Conservation (phyloP, 2,329 filamentous ascomycete species). For the Beauveria bassiana region DNA sequence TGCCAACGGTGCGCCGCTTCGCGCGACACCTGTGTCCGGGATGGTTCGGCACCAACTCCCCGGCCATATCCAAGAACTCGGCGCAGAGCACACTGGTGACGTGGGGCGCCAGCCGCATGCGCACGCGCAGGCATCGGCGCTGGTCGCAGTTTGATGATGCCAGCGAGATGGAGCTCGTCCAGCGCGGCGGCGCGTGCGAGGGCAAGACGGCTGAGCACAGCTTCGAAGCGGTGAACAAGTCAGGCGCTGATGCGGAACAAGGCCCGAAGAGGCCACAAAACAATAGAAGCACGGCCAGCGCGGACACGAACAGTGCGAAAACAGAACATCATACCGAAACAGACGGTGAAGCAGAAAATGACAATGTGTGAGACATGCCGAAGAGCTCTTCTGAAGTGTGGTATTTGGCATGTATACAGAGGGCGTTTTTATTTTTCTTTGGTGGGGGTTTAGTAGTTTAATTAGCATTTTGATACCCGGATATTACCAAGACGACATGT, state of each 20-base stretch:
- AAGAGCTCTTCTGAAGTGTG: too few species aligned
- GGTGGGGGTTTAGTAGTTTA: too few species aligned
- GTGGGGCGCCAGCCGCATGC: background rate
- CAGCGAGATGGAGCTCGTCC: conserved; percentile 1
- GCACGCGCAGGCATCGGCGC: background rate
- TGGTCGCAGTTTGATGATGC: conserved; percentile 1
- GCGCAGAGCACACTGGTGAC: conserved; percentile 1
- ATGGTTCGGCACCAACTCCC: background rate
- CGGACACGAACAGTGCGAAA: background rate
- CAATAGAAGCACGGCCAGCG: background rate
- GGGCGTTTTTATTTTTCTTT: too few species aligned
- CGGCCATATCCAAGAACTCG: background rate
- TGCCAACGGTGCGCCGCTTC: conserved; percentile 26
- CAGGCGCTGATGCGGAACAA: background rate
- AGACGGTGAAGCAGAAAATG: background rate
- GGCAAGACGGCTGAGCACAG: background rate
- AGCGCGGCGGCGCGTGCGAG: background rate
- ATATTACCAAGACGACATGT: too few species aligned
- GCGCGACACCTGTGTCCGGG: background rate
- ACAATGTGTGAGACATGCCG: too few species aligned
- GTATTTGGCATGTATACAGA: too few species aligned
- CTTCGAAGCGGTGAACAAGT: background rate
- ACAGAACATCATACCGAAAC: background rate
- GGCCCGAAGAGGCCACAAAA: background rate
- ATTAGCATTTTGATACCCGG: too few species aligned